Conservation (phyloP, 2,329 filamentous ascomycete genomes). For the Tolypocladium paradoxum region DNA sequence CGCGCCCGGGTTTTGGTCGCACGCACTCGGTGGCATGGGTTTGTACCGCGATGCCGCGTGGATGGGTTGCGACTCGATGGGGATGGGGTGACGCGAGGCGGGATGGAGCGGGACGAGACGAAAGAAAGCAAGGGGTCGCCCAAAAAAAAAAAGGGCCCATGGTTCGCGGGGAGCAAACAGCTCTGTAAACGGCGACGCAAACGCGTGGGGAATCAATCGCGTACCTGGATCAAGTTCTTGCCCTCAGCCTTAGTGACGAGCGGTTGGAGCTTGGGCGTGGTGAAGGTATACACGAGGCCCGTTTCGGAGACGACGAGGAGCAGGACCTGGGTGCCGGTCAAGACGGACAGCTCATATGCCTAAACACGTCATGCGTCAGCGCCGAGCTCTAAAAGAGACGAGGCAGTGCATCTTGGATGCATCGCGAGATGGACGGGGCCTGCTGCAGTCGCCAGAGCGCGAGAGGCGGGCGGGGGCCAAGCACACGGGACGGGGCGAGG, state of each 20-base stretch:
- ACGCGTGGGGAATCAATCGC: slow-evolving; percentile 13
- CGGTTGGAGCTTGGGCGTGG: slow-evolving; percentile 94
- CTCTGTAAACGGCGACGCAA: neutral
- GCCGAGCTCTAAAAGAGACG: neutral
- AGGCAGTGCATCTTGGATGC: neutral
- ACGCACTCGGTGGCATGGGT: neutral
- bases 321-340: slow-evolving; percentile 95
- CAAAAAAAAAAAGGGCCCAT: neutral
- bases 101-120: neutral
- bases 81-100: neutral
- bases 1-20: neutral
- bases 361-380: slow-evolving; percentile 25
- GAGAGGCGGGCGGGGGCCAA: neutral
- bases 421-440: neutral
- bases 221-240: slow-evolving; percentile 98
- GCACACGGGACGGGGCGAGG: neutral
- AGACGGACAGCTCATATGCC: slow-evolving; percentile 95
- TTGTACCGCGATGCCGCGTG: neutral
- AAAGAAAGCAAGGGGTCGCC: neutral
- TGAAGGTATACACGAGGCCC: slow-evolving; percentile 95
- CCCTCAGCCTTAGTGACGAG: slow-evolving; percentile 97
- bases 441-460: neutral
- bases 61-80: neutral
- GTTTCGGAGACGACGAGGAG: slow-evolving; percentile 96
- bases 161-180: neutral